A percentile compares a stretch with the other conserved stretches of the same genome.
These are phyloP conservation scores for Cucurbita pepo DNA, from an alignment of 306 rosid genomes.

Conservation along the genomic window DNA sequence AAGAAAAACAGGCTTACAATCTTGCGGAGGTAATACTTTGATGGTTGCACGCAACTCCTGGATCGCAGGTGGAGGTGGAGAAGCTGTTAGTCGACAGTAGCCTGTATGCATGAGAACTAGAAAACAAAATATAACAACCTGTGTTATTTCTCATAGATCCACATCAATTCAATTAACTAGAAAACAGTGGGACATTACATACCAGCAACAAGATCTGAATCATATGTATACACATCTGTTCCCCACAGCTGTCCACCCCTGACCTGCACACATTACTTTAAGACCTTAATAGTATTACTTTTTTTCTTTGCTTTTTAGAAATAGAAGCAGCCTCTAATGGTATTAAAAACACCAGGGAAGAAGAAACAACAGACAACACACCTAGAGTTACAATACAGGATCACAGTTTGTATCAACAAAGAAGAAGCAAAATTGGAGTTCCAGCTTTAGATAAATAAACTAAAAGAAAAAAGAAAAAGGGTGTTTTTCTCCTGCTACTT, in stretches of 20 bases:
- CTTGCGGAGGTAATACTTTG: slow-evolving; percentile 75
- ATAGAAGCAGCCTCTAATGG: neutral
- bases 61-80: slow-evolving; percentile 76
- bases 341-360: neutral
- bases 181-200: slow-evolving; percentile 1
- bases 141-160: neutral
- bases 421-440: neutral
- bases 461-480: neutral
- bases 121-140: slow-evolving; percentile 17
- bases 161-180: neutral
- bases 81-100: slow-evolving; percentile 89
- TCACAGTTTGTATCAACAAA: neutral
- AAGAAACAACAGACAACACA: neutral
- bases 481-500: neutral
- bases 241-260: slow-evolving; percentile 98
- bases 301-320: neutral
- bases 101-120: slow-evolving; percentile 98
- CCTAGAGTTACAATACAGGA: neutral
- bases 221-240: slow-evolving; percentile 86
- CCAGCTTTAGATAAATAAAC: neutral
- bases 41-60: slow-evolving; percentile 73
- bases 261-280: slow-evolving; percentile 42
- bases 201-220: slow-evolving; percentile 98
- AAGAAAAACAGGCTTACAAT: slow-evolving; percentile 39
- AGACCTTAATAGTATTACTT: neutral